Evolutionary conservation across 2,329 filamentous ascomycete genomes (phyloP).

Genomic region (Pleochaeta shiraiana): DNA sequence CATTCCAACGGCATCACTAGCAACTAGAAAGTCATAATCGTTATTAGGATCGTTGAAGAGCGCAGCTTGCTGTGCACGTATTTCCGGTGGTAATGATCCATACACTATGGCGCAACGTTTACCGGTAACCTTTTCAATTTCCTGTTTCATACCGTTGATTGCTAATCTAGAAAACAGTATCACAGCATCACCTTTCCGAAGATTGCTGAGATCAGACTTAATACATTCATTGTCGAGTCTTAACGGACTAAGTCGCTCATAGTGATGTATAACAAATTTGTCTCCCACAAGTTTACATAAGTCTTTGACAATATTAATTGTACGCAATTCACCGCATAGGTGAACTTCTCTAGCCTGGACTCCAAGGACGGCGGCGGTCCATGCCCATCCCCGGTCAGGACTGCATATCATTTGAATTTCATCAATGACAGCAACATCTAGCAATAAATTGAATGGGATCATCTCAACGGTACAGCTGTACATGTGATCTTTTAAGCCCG

Average conservation of each 20-base stretch:
- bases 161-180: constrained; percentile 67
- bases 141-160: constrained; percentile 58
- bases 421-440: constrained; percentile 88
- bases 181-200: constrained; percentile 78
- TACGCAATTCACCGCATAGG: constrained; percentile 74
- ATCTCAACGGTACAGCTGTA: constrained; percentile 92
- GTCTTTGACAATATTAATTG: constrained; percentile 55
- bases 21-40: constrained; percentile 85
- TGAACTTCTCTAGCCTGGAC: constrained; percentile 77
- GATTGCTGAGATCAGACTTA: constrained; percentile 35
- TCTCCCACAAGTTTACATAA: constrained; percentile 66
- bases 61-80: constrained; percentile 70
- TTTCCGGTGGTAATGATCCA: constrained; percentile 77
- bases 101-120: constrained; percentile 83
- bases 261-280: constrained; percentile 57
- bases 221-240: constrained; percentile 42
- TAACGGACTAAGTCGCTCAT: constrained; percentile 64
- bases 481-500: constrained; percentile 34
- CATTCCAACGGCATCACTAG: constrained; percentile 95
- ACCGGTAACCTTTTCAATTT: constrained; percentile 56
- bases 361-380: constrained; percentile 79
- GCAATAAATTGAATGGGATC: constrained; percentile 26
- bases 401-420: constrained; percentile 97
- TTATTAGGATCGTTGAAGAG: constrained; percentile 92
- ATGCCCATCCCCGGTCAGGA: constrained; percentile 65